Evolutionary conservation across 768 basidiomycete genomes (phyloP).

Genomic region (Daedaleopsis sinensis): DNA sequence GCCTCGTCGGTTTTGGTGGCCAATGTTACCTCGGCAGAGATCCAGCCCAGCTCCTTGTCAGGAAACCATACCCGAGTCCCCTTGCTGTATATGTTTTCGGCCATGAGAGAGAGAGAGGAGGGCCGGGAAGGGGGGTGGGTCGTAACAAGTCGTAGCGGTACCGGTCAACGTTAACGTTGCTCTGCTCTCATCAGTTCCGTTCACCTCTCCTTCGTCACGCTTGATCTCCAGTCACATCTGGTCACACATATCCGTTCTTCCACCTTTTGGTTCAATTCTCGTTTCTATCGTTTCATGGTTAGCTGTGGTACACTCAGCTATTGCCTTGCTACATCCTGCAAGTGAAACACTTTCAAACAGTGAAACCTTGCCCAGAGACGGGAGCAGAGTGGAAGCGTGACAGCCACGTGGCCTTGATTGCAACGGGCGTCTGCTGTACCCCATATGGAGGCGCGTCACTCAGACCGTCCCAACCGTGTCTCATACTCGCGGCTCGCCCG

Average conservation of each 20-base stretch:
- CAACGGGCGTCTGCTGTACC: too few relatives aligned
- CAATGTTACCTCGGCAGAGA: conserved; percentile 81
- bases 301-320: too few relatives aligned
- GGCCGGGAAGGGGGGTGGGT: conserved; percentile 11
- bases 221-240: not conserved
- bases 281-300: too few relatives aligned
- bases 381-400: too few relatives aligned
- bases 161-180: not conserved
- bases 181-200: not conserved
- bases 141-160: conserved; percentile 20
- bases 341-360: too few relatives aligned
- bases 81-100: conserved; percentile 91
- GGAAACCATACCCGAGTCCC: conserved; percentile 92
- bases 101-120: conserved; percentile 49
- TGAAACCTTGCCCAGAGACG: too few relatives aligned
- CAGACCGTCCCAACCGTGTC: too few relatives aligned
- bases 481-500: too few relatives aligned
- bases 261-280: too few relatives aligned
- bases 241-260: not conserved
- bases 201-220: not conserved
- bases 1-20: conserved; percentile 70
- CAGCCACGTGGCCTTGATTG: too few relatives aligned
- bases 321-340: too few relatives aligned
- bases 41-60: conserved; percentile 94
- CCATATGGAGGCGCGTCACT: too few relatives aligned